phyloP scores from a whole-genome alignment of 768 basidiomycete genomes.

The Rhodotorula toruloides region DNA sequence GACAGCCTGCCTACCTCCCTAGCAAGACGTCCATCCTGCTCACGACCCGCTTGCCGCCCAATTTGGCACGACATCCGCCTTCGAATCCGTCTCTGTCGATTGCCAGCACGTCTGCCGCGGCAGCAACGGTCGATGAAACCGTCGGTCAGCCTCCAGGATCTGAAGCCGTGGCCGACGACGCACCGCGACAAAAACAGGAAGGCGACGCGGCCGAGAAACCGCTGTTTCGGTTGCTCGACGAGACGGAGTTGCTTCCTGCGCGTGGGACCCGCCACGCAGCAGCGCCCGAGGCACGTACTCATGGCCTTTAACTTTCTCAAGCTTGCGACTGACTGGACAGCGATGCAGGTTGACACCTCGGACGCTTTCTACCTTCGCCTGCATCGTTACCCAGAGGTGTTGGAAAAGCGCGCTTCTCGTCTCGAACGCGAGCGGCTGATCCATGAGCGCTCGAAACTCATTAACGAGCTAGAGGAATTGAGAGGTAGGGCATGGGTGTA shows the following conservation, averaged over 20 bases:
- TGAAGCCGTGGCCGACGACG: not conserved
- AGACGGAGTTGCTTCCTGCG: conserved; percentile 15
- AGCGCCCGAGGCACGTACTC: conserved; percentile 7
- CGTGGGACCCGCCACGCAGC: conserved; percentile 11
- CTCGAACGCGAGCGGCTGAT: conserved; percentile 36
- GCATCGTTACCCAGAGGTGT: conserved; percentile 36
- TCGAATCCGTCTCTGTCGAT: not conserved
- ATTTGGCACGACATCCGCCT: conserved; percentile 7
- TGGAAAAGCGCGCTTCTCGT: conserved; percentile 34
- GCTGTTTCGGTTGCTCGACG: conserved; percentile 17
- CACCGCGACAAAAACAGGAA: not conserved
- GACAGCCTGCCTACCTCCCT: not conserved
- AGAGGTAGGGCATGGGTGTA: conserved; percentile 23
- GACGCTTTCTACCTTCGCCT: conserved; percentile 33
- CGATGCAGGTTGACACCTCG: conserved; percentile 25
- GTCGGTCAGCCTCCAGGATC: not conserved
- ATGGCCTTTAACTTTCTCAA: too few species aligned
- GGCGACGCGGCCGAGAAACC: not conserved
- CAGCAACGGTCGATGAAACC: not conserved
- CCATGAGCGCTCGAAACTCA: conserved; percentile 37
- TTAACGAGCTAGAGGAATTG: conserved; percentile 33
- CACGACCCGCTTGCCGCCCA: conserved; percentile 9
- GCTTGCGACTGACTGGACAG: too few species aligned
- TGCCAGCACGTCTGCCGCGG: not conserved
- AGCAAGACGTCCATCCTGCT: conserved; percentile 24